phyloP scores from a whole-genome alignment of 139 green algal genomes.

The Chlamydomonas schloesseri region DNA sequence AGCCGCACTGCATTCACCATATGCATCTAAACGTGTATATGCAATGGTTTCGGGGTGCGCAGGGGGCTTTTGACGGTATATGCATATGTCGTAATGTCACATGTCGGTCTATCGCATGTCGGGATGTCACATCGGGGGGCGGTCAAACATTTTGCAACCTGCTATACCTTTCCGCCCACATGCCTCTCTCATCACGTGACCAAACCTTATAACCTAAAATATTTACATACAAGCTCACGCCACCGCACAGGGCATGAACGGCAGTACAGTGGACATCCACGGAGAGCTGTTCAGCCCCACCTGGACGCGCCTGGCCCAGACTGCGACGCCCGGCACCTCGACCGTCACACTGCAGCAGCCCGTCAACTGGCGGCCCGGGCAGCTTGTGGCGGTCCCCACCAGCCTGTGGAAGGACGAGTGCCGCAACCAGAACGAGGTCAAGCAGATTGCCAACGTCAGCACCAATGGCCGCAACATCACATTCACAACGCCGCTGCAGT shows the following conservation, averaged over 20 bases:
- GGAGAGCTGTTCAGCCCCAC: constrained; percentile 61
- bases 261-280: constrained; percentile 59
- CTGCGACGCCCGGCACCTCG: neutral
- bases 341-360: constrained; percentile 48
- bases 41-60: too few species aligned
- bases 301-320: constrained; percentile 62
- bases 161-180: too few species aligned
- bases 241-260: neutral
- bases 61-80: too few species aligned
- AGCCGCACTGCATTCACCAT: too few species aligned
- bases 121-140: too few species aligned
- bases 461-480: constrained; percentile 39
- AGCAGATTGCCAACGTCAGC: constrained; percentile 38
- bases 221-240: too few species aligned
- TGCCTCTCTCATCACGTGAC: too few species aligned
- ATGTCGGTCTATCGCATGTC: too few species aligned
- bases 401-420: constrained; percentile 61
- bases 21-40: too few species aligned
- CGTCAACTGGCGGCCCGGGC: constrained; percentile 55
- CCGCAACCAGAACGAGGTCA: constrained; percentile 67
- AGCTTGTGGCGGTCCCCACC: constrained; percentile 60
- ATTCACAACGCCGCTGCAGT: constrained; percentile 30
- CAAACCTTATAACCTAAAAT: too few species aligned
- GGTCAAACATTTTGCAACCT: too few species aligned
- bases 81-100: too few species aligned